Conservation (phyloP, 768 basidiomycete species). For the Tephrocybe sp. region DNA sequence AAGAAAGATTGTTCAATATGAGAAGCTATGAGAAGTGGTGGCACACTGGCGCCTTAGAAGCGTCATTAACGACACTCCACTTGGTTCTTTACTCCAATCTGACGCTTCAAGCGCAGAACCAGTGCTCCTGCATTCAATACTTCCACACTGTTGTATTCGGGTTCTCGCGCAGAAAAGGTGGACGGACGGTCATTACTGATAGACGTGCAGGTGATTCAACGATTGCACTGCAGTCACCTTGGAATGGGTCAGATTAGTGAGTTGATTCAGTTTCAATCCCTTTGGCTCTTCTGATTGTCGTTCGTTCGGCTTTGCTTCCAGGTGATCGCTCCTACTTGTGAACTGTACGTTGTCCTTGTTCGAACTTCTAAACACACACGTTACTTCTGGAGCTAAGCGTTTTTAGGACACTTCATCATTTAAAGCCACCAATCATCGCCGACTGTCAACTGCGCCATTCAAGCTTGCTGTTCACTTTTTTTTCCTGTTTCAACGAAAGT, state of each 20-base stretch:
- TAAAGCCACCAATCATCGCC: no score
- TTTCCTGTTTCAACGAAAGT: no score
- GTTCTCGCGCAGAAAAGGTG: conserved; percentile 64
- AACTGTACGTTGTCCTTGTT: neutral
- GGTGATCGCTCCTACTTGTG: conserved; percentile 43
- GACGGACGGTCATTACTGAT: conserved; percentile 89
- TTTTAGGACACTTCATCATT: no score
- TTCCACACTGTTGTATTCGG: conserved; percentile 69
- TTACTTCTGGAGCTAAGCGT: no score
- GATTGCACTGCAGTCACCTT: conserved; percentile 56
- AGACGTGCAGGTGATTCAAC: conserved; percentile 69
- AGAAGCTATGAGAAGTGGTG: conserved; percentile 12
- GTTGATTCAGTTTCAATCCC: neutral
- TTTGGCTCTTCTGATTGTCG: conserved; percentile 8
- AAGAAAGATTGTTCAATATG: conserved; percentile 2
- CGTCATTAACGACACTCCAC: conserved; percentile 79
- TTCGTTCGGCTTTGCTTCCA: conserved; percentile 14
- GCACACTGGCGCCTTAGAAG: conserved; percentile 89
- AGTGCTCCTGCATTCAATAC: conserved; percentile 73
- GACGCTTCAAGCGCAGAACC: conserved; percentile 86
- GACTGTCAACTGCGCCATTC: no score
- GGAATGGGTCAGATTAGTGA: conserved; percentile 84
- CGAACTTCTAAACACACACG: no score
- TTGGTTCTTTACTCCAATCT: conserved; percentile 89
- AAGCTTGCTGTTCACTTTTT: no score